Conservation (phyloP, 169 alveolate genomes). For the Eimeria praecox region DNA sequence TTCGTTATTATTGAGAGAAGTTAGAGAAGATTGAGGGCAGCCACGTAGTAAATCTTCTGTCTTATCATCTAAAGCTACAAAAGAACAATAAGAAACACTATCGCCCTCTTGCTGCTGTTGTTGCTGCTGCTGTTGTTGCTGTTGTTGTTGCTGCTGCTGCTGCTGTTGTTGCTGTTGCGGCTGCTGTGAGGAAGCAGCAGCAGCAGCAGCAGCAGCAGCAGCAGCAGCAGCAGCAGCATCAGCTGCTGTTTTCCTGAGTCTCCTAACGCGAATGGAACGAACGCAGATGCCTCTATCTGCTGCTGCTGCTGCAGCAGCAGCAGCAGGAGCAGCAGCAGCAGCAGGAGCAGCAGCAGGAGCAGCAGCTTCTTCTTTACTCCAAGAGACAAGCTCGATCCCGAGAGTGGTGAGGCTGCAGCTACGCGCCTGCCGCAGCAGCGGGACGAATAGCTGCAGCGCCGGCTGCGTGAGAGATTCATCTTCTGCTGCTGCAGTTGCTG, state of each 20-base stretch:
- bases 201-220: neutral
- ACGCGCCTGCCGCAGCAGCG: slow-evolving; percentile 76
- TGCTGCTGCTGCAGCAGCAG: neutral
- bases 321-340: slow-evolving; percentile 46
- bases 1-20: neutral
- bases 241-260: neutral
- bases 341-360: slow-evolving; percentile 46
- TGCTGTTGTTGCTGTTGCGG: slow-evolving; percentile 59
- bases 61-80: neutral
- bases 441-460: slow-evolving; percentile 75
- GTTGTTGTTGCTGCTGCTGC: slow-evolving; percentile 8
- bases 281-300: neutral
- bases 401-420: slow-evolving; percentile 74
- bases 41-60: slow-evolving; percentile 44
- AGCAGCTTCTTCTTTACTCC: neutral
- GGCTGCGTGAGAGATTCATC: slow-evolving; percentile 38
- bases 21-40: neutral
- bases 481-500: slow-evolving; percentile 34
- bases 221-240: neutral
- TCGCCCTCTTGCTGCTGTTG: neutral
- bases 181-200: neutral
- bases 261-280: neutral
- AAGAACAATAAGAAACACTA: neutral
- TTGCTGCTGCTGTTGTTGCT: slow-evolving; percentile 43
- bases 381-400: slow-evolving; percentile 62